These are phyloP conservation scores for Zygotorulaspora sp. DNA, from an alignment of 805 yeast species.

Conservation along the genomic window DNA sequence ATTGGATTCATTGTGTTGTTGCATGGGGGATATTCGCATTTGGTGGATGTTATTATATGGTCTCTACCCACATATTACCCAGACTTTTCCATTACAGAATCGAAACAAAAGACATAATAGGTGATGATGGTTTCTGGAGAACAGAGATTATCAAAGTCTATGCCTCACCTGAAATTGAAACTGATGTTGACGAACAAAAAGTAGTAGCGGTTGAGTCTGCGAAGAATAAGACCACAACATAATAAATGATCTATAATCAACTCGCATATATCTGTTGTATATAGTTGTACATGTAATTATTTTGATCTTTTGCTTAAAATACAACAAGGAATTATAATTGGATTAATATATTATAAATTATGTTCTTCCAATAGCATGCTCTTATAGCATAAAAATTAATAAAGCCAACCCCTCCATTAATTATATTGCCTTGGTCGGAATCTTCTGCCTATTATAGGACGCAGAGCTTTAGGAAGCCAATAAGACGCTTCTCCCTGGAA, in stretches of 20 bases:
- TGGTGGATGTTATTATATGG: conserved; percentile 62
- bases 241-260: no score
- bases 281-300: no score
- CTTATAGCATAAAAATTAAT: no score
- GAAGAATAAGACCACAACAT: background rate
- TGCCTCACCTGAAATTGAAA: conserved; percentile 12
- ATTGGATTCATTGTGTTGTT: conserved; percentile 77
- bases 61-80: conserved; percentile 61
- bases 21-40: conserved; percentile 69
- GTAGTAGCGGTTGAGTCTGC: background rate
- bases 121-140: conserved; percentile 71
- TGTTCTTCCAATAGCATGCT: no score
- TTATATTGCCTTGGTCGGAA: conserved; percentile 19
- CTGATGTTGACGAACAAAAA: conserved; percentile 3
- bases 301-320: no score
- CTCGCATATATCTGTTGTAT: no score
- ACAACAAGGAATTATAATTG: no score
- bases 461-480: conserved; percentile 61
- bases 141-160: conserved; percentile 42
- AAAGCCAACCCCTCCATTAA: background rate
- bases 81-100: conserved; percentile 48
- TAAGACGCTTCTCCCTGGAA: conserved; percentile 78
- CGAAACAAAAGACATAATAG: conserved; percentile 50
- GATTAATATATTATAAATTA: no score
- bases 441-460: conserved; percentile 42